Conservation (phyloP, 148 eudicot genomes). For the Chenopodium album region DNA sequence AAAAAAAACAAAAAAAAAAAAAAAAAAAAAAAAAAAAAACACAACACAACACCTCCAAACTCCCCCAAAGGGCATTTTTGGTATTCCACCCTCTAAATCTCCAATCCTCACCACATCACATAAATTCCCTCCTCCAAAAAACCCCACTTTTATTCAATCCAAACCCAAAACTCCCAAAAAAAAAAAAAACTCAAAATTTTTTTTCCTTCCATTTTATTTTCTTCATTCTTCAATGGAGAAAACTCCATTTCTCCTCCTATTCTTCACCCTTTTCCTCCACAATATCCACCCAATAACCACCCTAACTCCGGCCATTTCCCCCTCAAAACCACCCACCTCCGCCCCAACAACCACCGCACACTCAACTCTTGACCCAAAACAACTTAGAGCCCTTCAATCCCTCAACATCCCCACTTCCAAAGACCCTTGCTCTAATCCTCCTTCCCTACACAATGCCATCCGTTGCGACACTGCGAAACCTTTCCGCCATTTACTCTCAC, state of each 20-base stretch:
- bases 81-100: background rate
- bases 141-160: background rate
- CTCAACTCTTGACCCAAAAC: constrained; percentile 69
- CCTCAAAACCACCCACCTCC: constrained; percentile 10
- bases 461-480: constrained; percentile 59
- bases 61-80: constrained; percentile 10
- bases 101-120: background rate
- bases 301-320: constrained; percentile 19
- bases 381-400: constrained; percentile 65
- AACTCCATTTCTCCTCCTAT: background rate
- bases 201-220: background rate
- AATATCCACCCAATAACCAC: constrained; percentile 22
- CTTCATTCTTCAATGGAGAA: constrained; percentile 11
- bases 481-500: constrained; percentile 61
- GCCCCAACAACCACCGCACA: constrained; percentile 21
- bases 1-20: too few relatives aligned
- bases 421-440: constrained; percentile 60
- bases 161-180: background rate
- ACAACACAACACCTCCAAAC: too few relatives aligned
- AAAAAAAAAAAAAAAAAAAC: too few relatives aligned
- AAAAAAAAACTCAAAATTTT: background rate
- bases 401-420: constrained; percentile 55
- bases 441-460: constrained; percentile 31
- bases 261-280: constrained; percentile 26
- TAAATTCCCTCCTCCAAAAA: background rate